These are phyloP conservation scores for Penicillium janthinellum DNA, from an alignment of 2,329 filamentous ascomycete species.

Conservation along the genomic window DNA sequence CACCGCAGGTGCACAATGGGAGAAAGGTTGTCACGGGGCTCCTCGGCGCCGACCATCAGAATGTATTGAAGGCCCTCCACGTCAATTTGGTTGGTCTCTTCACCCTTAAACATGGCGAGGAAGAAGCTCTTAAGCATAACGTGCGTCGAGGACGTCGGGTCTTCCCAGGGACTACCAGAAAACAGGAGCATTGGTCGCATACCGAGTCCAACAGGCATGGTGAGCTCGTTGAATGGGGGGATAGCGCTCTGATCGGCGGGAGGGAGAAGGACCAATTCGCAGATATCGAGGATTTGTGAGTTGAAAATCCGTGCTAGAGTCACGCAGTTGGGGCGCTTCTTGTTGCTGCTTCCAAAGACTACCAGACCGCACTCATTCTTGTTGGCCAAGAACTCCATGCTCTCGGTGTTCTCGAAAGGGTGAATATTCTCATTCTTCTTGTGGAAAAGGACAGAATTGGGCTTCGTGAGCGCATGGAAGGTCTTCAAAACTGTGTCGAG, in stretches of 20 bases:
- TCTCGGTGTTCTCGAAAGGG: constrained; percentile 87
- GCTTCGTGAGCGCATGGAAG: constrained; percentile 80
- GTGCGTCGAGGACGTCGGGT: constrained; percentile 75
- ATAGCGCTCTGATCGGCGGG: constrained; percentile 55
- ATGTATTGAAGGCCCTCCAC: constrained; percentile 94
- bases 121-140: constrained; percentile 85
- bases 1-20: constrained; percentile 67
- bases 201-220: constrained; percentile 69
- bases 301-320: constrained; percentile 82
- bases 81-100: constrained; percentile 78
- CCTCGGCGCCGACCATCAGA: constrained; percentile 76
- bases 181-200: constrained; percentile 91
- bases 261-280: constrained; percentile 82
- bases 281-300: constrained; percentile 89
- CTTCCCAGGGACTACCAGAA: constrained; percentile 83
- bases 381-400: constrained; percentile 90
- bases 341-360: constrained; percentile 80
- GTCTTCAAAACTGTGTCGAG: constrained; percentile 83
- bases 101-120: constrained; percentile 87
- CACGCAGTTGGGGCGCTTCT: constrained; percentile 92
- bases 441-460: constrained; percentile 84
- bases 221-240: constrained; percentile 55
- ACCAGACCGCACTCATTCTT: constrained; percentile 93
- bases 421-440: constrained; percentile 92
- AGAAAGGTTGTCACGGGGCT: constrained; percentile 49